Evolutionary conservation across 441 rosid genomes (phyloP).

Genomic region (Syzygium malaccense): DNA sequence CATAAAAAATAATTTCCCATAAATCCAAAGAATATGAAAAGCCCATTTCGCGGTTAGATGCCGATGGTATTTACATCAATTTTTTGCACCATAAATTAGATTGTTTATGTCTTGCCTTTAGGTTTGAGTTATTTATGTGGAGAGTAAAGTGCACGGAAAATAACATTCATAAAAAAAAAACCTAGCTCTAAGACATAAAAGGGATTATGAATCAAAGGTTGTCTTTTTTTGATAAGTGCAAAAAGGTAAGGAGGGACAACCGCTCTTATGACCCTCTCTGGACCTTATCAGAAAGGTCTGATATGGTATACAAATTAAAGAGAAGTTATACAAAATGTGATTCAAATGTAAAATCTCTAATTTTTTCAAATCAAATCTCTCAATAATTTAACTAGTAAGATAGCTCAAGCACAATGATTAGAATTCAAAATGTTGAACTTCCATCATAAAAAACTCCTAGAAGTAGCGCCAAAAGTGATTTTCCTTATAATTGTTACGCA

Average conservation of each 20-base stretch:
- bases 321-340: rapidly evolving
- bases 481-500: not conserved
- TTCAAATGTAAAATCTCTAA: rapidly evolving
- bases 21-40: too few species aligned
- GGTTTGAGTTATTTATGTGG: not conserved
- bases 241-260: rapidly evolving
- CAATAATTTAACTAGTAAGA: not conserved
- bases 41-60: not conserved
- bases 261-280: not conserved
- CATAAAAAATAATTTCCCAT: not conserved
- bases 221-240: not conserved
- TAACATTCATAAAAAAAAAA: not conserved
- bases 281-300: rapidly evolving
- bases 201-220: not conserved
- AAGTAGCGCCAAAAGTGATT: not conserved
- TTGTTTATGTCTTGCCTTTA: not conserved
- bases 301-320: not conserved
- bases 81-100: not conserved
- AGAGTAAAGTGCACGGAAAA: not conserved
- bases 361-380: not conserved
- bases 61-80: not conserved
- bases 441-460: not conserved
- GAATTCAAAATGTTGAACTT: not conserved
- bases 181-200: not conserved
- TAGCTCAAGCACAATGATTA: not conserved